Base-by-base conservation (phyloP, 1,284 basidiomycete species). In the Ustilago sp. region DNA sequence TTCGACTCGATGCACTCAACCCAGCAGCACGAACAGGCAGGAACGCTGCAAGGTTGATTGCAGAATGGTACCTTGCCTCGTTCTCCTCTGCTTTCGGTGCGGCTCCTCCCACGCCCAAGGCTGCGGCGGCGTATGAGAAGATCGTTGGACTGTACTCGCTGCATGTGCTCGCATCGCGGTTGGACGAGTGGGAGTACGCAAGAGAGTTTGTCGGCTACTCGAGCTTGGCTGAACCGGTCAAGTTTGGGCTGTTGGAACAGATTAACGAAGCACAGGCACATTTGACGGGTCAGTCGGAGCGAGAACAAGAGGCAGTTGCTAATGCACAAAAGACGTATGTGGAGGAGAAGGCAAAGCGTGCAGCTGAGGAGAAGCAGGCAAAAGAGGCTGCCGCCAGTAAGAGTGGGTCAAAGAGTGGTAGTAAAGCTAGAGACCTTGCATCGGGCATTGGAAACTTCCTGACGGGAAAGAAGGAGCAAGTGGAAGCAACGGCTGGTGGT, bases 131-230 rank as follows among this genome's bases (percentile, higher is more conserved):
- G 8, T 83, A 83, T 58, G 68, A 77, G 32, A 75, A 73, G 53
- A 70, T 81, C 31, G 61, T 83, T 2, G 78, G 66, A 0, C 63
- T 83, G 8, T 83, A 83, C 59, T 63, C 77, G 34, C 41, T 83
- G 17, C 78, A 83, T 32, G 70, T 83, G 12, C 65, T 83, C 2
- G 81, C 75, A 12, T 54, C 68, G 19, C 66, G 76, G 8, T 52
- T 71, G 8, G 73, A 61, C 52, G 80, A 83, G n/a, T 83, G 81
- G 81, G 75, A 81, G 38, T 80, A 81, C 34, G 81, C 81, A 3
- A 66, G 68, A 5, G 74, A 80, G 23, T 77, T 81, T 45, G 73
- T 81, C 3, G 78, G 74, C 31, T 80, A 83, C 58, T 74, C 72
- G 48, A 68, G 68, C 43, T 57, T 83, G 57, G 56, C 73, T 11